Base-by-base conservation (phyloP, 257 asterid genomes). In the Gentiana dahurica region DNA sequence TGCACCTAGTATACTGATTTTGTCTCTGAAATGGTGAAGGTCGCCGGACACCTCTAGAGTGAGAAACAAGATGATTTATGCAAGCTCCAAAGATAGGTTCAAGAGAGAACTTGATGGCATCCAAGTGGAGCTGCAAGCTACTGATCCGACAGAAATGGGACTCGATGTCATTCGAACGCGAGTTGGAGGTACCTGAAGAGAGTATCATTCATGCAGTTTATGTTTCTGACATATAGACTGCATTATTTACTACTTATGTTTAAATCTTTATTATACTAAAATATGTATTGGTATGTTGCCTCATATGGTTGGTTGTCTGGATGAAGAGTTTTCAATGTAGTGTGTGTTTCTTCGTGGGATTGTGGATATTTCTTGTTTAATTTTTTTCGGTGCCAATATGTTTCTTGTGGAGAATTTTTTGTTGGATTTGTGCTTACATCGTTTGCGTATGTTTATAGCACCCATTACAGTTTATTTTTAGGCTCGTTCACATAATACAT, bases 21-120 rank as follows among this genome's bases (percentile, higher is more conserved):
- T 41, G 2, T 47, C 10, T 47, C 12, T 34, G 44, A 53, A 60
- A 59, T 54, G 49, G 57, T 69, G 59, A 72, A 72, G 77, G 77
- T 67, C 73, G 1, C 77, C 77, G 45, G 77, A 72, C 55, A 44
- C 73, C 0, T 61, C 77, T 45, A 72, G 51, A 41, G 73, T 72
- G 59, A 67, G 77, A 61, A 72, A 63, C 73, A 72, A 67, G 69
- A 72, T 72, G 77, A 72, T 72, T 62, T 72, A 72, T 51, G 77
- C 77, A 12, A 72, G 77, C 62, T 67, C 77, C 55, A 72, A 72
- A 62, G 77, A 72, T 70, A 72, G 73, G 73, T 72, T 72, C 77
- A 67, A 72, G 73, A 67, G 77, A 65, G 73, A 72, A 54, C 72
- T 72, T 33, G 77, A 71, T 11, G 77, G 77, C 4, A 56, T 71